Percentiles rank a stretch among this genome's conserved stretches.
phyloP scores from a whole-genome alignment of 1,139 yeast species.

The Taphrina wiesneri region DNA sequence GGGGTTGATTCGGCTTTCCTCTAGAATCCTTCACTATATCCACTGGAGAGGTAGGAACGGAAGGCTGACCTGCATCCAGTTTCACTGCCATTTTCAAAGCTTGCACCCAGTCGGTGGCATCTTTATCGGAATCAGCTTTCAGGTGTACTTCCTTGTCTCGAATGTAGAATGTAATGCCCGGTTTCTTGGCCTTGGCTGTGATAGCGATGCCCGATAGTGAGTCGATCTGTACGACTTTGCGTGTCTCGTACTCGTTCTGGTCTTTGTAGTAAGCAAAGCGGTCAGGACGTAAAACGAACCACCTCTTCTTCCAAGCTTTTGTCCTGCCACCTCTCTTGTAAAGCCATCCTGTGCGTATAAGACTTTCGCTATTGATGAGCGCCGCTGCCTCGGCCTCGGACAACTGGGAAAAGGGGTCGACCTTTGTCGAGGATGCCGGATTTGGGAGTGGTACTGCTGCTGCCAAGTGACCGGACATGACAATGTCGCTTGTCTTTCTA shows the following conservation, averaged over 20 bases:
- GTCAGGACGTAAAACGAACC: slow-evolving; percentile 61
- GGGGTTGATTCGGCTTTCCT: background rate
- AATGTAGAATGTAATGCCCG: slow-evolving; percentile 51
- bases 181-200: background rate
- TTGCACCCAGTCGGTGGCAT: slow-evolving; percentile 51
- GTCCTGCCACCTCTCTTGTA: slow-evolving; percentile 19
- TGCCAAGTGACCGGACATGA: background rate
- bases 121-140: slow-evolving; percentile 47
- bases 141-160: slow-evolving; percentile 52
- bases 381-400: slow-evolving; percentile 12
- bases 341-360: slow-evolving; percentile 20
- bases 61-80: background rate
- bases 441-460: background rate
- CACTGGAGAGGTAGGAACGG: slow-evolving; percentile 1
- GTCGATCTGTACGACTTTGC: slow-evolving; percentile 51
- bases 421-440: background rate
- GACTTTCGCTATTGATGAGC: slow-evolving; percentile 12
- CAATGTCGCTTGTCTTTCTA: too few species aligned
- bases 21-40: background rate
- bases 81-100: slow-evolving; percentile 46
- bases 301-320: slow-evolving; percentile 52
- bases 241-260: slow-evolving; percentile 58
- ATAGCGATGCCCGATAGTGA: slow-evolving; percentile 47
- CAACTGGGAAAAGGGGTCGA: background rate
- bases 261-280: slow-evolving; percentile 63